Conservation (phyloP, 352 stramenopile genomes). For the Pythium periplocum region DNA sequence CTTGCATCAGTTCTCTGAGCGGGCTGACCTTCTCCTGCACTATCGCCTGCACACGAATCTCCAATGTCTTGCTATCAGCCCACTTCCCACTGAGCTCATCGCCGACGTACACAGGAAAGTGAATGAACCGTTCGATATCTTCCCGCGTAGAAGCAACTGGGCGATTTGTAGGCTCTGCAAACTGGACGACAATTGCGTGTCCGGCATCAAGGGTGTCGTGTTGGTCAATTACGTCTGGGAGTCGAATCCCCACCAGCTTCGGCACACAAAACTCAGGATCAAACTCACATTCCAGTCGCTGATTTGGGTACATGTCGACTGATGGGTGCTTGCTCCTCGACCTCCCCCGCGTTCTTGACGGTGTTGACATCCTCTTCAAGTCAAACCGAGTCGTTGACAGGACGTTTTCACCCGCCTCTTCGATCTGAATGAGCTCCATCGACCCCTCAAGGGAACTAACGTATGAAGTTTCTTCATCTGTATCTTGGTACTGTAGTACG, state of each 20-base stretch:
- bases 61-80: slow-evolving; percentile 35
- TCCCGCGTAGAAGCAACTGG: slow-evolving; percentile 23
- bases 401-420: slow-evolving; percentile 1
- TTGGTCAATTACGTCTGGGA: slow-evolving; percentile 29
- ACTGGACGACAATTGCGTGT: slow-evolving; percentile 50
- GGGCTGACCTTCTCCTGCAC: slow-evolving; percentile 27
- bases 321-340: not conserved
- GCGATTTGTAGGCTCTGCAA: slow-evolving; percentile 45
- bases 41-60: slow-evolving; percentile 35
- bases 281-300: slow-evolving; percentile 30
- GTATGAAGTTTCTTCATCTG: too few species aligned
- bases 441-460: too few species aligned
- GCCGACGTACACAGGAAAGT: slow-evolving; percentile 56
- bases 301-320: too few species aligned
- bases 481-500: too few species aligned
- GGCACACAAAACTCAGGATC: slow-evolving; percentile 47
- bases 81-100: slow-evolving; percentile 34
- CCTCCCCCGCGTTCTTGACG: slow-evolving; percentile 3
- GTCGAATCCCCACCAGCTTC: slow-evolving; percentile 40
- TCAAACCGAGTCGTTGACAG: too few species aligned
- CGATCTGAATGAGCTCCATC: too few species aligned
- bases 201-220: slow-evolving; percentile 24
- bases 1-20: slow-evolving; percentile 36
- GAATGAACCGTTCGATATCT: slow-evolving; percentile 38
- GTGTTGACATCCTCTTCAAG: not conserved